A percentile compares a stretch with the other conserved stretches of the same genome.
phyloP scores from a whole-genome alignment of 2,329 filamentous ascomycete species.

The Phyllosticta paracitricarpa region DNA sequence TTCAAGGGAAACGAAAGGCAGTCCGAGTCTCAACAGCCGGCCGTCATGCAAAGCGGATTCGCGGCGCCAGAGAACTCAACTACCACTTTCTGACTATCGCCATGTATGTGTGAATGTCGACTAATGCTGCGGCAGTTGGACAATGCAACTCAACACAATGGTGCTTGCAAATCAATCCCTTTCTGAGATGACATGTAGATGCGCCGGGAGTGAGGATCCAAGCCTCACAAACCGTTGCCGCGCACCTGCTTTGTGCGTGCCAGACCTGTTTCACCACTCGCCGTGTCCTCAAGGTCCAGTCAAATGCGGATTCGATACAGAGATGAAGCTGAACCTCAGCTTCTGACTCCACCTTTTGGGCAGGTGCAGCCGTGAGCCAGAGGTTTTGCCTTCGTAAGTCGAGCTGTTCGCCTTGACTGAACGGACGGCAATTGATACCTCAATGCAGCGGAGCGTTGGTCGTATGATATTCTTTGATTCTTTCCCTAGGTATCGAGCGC shows the following conservation, averaged over 20 bases:
- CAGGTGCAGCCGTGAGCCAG: background rate
- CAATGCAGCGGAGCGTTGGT: background rate
- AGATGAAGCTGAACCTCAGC: background rate
- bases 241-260: background rate
- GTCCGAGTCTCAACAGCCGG: background rate
- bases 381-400: background rate
- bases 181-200: background rate
- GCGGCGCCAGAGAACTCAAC: too few relatives aligned
- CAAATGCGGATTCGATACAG: background rate
- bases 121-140: background rate
- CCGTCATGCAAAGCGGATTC: background rate
- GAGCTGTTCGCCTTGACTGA: background rate
- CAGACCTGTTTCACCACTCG: background rate
- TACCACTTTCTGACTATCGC: background rate
- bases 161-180: background rate
- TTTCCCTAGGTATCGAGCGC: background rate
- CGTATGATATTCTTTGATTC: background rate
- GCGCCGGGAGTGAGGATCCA: background rate
- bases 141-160: background rate
- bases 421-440: too few relatives aligned
- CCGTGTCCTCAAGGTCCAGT: background rate
- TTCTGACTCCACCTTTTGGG: background rate
- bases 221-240: background rate
- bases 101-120: background rate
- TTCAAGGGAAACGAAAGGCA: background rate